These are phyloP conservation scores for Suillus alpinus DNA, from an alignment of 768 basidiomycete genomes.

Conservation along the genomic window DNA sequence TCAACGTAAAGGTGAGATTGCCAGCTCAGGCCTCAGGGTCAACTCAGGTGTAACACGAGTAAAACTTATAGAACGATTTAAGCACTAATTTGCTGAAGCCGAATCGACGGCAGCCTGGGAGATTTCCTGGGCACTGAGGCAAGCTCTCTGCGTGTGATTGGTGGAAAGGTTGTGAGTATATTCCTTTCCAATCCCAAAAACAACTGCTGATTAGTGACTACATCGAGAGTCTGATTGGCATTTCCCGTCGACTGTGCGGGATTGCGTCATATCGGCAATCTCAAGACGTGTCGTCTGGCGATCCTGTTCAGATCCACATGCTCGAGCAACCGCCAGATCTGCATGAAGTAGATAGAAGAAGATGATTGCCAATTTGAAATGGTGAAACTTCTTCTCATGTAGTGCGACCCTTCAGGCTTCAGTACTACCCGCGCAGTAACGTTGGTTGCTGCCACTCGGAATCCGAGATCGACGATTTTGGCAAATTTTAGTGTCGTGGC, in stretches of 20 bases:
- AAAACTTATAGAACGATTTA: not conserved
- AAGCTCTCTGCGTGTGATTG: not conserved
- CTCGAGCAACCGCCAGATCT: constrained; percentile 15
- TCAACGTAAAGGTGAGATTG: not conserved
- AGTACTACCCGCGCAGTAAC: too few species aligned
- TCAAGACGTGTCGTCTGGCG: not conserved
- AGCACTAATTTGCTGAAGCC: not conserved
- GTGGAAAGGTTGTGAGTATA: not conserved
- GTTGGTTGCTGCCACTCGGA: not conserved
- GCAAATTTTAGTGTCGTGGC: not conserved
- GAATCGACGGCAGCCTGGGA: too few species aligned
- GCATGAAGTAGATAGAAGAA: constrained; percentile 1
- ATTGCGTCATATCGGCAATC: not conserved
- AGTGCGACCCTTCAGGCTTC: not conserved
- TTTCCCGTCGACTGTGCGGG: not conserved
- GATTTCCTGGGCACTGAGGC: not conserved
- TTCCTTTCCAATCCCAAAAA: not conserved
- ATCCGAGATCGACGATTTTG: not conserved
- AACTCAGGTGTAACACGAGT: not conserved
- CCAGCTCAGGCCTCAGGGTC: not conserved
- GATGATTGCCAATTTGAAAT: constrained; percentile 28
- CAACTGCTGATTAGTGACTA: not conserved
- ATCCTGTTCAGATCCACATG: constrained; percentile 10
- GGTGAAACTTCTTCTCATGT: constrained; percentile 17
- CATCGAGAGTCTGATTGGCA: not conserved